Percentiles rank a stretch among this genome's conserved stretches.
Conservation (phyloP, 306 rosid species). For the Cucumis melo region DNA sequence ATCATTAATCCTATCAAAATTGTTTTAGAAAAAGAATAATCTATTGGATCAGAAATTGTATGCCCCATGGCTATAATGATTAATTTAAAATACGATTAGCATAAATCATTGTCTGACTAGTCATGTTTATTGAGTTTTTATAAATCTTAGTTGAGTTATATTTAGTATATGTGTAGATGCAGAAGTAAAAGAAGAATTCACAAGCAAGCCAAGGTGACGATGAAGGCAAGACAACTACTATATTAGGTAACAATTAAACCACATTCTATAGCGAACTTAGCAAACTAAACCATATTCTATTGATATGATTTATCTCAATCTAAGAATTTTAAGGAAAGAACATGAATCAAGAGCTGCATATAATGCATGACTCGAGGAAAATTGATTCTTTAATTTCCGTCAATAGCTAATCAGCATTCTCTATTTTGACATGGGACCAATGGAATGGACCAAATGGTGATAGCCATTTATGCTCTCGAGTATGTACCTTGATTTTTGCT, state of each 20-base stretch:
- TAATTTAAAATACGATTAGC: background rate
- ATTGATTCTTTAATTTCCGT: background rate
- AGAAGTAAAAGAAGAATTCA: background rate
- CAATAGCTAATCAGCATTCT: background rate
- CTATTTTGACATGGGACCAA: too few species aligned
- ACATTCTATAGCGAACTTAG: background rate
- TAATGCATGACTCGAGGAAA: background rate
- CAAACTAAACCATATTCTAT: background rate
- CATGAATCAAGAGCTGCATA: background rate
- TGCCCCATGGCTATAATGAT: too few species aligned
- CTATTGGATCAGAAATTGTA: too few species aligned
- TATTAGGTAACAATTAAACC: background rate
- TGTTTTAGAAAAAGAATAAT: too few species aligned
- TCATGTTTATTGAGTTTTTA: background rate
- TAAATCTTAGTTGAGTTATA: background rate
- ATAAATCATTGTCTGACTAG: background rate
- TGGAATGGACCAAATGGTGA: too few species aligned
- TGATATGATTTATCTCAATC: background rate
- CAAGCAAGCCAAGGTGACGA: background rate
- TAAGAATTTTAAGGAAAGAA: background rate
- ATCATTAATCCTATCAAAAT: too few species aligned
- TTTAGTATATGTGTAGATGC: too few species aligned
- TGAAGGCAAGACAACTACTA: background rate
- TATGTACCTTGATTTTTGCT: too few species aligned
- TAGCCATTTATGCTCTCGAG: too few species aligned